These are phyloP conservation scores for Tetrahymena malaccensis DNA, from an alignment of 73 alveolate species.

Conservation along the genomic window DNA sequence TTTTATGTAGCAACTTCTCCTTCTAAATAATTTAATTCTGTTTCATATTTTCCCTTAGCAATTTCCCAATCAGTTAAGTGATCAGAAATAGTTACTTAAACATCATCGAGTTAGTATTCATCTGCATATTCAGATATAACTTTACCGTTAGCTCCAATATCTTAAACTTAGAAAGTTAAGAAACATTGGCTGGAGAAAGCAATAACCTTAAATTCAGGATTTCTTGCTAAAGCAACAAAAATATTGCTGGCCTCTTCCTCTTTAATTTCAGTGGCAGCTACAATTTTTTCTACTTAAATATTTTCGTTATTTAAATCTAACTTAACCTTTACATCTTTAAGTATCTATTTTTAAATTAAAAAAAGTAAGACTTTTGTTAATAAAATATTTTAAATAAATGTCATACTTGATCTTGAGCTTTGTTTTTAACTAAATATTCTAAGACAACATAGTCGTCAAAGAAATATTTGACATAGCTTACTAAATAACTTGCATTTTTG, in stretches of 20 bases:
- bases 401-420: not conserved
- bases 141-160: not conserved
- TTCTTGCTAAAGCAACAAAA: slow-evolving; percentile 15
- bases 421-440: slow-evolving; percentile 21
- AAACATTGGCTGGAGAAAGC: not conserved
- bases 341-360: not conserved
- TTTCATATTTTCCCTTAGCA: not conserved
- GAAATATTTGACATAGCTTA: slow-evolving; percentile 15
- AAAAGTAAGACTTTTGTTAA: not conserved
- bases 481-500: slow-evolving; percentile 13
- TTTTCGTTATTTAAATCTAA: slow-evolving; percentile 15
- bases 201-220: slow-evolving; percentile 21
- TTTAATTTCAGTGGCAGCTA: slow-evolving; percentile 24
- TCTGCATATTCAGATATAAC: not conserved
- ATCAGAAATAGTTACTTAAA: not conserved
- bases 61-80: not conserved
- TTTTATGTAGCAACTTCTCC: not conserved
- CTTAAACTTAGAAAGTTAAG: not conserved
- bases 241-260: slow-evolving; percentile 14
- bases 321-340: slow-evolving; percentile 14
- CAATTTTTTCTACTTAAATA: slow-evolving; percentile 1
- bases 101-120: not conserved
- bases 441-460: slow-evolving; percentile 30
- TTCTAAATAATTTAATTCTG: not conserved
- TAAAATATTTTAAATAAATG: not conserved